Base-by-base conservation (phyloP, 2,329 filamentous ascomycete genomes). In the Lachnellula arida region DNA sequence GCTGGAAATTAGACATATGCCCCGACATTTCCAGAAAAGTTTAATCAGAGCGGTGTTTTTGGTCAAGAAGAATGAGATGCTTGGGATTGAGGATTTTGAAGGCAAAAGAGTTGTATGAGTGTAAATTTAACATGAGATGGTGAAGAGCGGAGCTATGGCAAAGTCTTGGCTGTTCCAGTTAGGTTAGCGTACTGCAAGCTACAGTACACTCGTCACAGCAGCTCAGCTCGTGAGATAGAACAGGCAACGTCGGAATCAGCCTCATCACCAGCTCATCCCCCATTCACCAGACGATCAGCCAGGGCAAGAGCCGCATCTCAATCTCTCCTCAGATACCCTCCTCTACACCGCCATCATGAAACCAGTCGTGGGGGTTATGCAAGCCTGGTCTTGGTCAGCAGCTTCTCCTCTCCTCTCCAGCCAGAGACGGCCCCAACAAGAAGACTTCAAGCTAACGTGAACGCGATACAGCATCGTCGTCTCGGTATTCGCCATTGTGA, bases 301-400 rank as follows among this genome's bases (percentile, higher is more conserved):
- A 25, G 48, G 43, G 23, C 23, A 35, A 51, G 44, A 35, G 23
- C 40, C 49, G 23, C 35, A 55, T 46, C 40, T 43, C 15, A 28
- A 1, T 17, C 8, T 25, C 23, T 25, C 35, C 34, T 22, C 32
- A 47, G 4, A n/a, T 46, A 40, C 46, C 17, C 4, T 40, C 48
- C n/a, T 11, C 12, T 47, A 32, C 50, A 46, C 19, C 54, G 49
- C 34, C 62, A 68, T 57, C 42, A 97, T 97, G 92, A 97, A 97
- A 86, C 92, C 93, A 65, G 79, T 97, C 71, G 89, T 97, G 67
- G 88, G 90, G 71, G 87, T 91, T 64, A 82, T 92, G 77, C 92
- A 96, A 77, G 93, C 92, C 70, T 97, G 92, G 91, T 90, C 86
- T 78, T 96, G 92, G 92, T 97, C 79, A 70, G 84, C 73, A 57